Percentiles rank a stretch among this genome's conserved stretches.
phyloP scores from a whole-genome alignment of 2,329 filamentous ascomycete genomes.

The Ascochyta fabae region DNA sequence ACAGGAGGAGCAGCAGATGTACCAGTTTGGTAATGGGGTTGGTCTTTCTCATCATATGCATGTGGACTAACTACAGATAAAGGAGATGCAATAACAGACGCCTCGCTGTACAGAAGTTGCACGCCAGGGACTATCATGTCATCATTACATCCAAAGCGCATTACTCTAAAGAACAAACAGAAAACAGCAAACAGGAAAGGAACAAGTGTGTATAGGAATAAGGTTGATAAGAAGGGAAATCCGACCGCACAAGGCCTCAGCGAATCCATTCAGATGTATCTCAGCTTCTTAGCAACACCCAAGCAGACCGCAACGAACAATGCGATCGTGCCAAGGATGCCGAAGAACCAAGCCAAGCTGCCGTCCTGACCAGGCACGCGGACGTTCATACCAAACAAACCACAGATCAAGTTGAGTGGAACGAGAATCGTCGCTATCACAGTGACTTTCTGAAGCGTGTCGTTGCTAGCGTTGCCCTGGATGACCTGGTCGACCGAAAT shows the following conservation, averaged over 20 bases:
- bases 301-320: conserved; percentile 51
- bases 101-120: conserved; percentile 11
- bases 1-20: no score
- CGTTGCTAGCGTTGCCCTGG: conserved; percentile 86
- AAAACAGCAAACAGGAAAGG: neutral
- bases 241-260: no score
- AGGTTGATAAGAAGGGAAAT: no score
- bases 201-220: neutral
- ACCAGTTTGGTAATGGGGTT: no score
- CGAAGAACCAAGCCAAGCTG: conserved; percentile 64
- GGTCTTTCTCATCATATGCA: neutral
- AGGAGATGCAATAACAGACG: conserved; percentile 1
- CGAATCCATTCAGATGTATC: conserved; percentile 45
- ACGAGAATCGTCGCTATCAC: conserved; percentile 94
- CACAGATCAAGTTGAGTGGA: conserved; percentile 89
- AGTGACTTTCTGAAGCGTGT: conserved; percentile 92
- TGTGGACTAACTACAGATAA: neutral
- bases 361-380: conserved; percentile 67
- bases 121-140: conserved; percentile 4
- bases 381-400: conserved; percentile 89
- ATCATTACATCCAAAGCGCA: neutral
- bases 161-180: neutral
- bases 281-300: conserved; percentile 52
- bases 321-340: conserved; percentile 64
- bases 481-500: conserved; percentile 90